Evolutionary conservation across 495 filamentous ascomycete species (phyloP), one percentile per base, ranked within the genome.

Genomic region (Oidiodendron maius): DNA sequence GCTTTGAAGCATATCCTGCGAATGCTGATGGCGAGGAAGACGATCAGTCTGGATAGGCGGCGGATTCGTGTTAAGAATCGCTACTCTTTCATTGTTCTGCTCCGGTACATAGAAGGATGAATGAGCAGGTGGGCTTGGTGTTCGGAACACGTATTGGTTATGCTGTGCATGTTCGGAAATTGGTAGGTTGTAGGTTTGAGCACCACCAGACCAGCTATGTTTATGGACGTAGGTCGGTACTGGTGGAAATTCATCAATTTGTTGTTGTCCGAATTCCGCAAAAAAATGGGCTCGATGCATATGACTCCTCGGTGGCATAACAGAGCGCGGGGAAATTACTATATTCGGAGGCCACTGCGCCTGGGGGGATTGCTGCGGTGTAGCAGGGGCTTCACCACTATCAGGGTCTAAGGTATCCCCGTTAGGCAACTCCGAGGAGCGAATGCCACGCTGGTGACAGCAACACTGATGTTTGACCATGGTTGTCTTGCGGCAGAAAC

Each of bases 401-500:
- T 72, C 73, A 12, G 69, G 72, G 40, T 80, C 78, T n/a, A 78
- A 78, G 42, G 71, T 70, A 40, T 71, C 71, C 51, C 77, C 77
- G 26, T 74, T 72, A 48, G 74, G 64, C 12, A 65, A 52, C 42
- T 75, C 76, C 12, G 66, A 66, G n/a, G 66, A 68, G 58, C 75
- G 65, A 42, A 75, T 70, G 2, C 82, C 80, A 42, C 77, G 72
- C 25, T 80, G 79, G 60, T 90, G 86, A 2, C 80, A 81, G 18
- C 82, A 77, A 40, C 80, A 67, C 57, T 83, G 80, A 54, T 94
- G 89, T 62, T 91, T 94, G 5, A 87, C 87, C 75, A 91, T 80
- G 16, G 89, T 91, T 9, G 87, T 91, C 61, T 91, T 91, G 34
- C 89, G 78, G 69, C 86, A 91, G 64, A 91, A 94, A 58, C 88